phyloP scores from a whole-genome alignment of 2,329 filamentous ascomycete species.

The Zymoseptoria ardabiliae region DNA sequence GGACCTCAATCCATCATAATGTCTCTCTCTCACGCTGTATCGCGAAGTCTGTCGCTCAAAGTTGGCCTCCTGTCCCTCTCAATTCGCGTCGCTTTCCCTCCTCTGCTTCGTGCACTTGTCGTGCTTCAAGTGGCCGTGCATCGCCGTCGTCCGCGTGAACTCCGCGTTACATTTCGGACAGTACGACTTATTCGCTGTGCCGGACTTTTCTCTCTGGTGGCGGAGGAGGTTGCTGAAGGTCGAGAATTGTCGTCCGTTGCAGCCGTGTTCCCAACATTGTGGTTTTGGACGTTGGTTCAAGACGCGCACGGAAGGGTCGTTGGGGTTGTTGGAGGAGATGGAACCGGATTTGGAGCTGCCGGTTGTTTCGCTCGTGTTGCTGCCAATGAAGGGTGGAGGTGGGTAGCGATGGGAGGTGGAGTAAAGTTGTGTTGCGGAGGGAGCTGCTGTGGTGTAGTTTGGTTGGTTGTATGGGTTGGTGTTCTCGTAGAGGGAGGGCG shows the following conservation, averaged over 20 bases:
- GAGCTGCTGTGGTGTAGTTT: slow-evolving; percentile 17
- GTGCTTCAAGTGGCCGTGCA: slow-evolving; percentile 78
- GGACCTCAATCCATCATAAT: background rate
- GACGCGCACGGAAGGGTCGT: slow-evolving; percentile 21
- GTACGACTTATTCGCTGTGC: slow-evolving; percentile 77
- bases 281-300: slow-evolving; percentile 60
- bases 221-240: slow-evolving; percentile 92
- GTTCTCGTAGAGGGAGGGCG: slow-evolving; percentile 25
- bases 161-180: slow-evolving; percentile 89
- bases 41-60: background rate
- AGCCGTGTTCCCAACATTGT: slow-evolving; percentile 95
- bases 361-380: slow-evolving; percentile 17
- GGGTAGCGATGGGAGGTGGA: slow-evolving; percentile 16
- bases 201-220: slow-evolving; percentile 90
- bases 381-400: slow-evolving; percentile 20
- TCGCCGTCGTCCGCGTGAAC: slow-evolving; percentile 80
- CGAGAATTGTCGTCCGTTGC: slow-evolving; percentile 90
- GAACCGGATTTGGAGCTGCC: slow-evolving; percentile 3
- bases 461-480: slow-evolving; percentile 23
- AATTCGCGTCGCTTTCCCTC: slow-evolving; percentile 7
- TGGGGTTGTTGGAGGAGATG: slow-evolving; percentile 16
- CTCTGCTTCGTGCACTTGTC: slow-evolving; percentile 76
- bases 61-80: background rate
- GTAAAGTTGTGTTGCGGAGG: slow-evolving; percentile 20
- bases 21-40: background rate